Base-by-base conservation (phyloP, 108 stramenopile species). In the Asterionellopsis glacialis region DNA sequence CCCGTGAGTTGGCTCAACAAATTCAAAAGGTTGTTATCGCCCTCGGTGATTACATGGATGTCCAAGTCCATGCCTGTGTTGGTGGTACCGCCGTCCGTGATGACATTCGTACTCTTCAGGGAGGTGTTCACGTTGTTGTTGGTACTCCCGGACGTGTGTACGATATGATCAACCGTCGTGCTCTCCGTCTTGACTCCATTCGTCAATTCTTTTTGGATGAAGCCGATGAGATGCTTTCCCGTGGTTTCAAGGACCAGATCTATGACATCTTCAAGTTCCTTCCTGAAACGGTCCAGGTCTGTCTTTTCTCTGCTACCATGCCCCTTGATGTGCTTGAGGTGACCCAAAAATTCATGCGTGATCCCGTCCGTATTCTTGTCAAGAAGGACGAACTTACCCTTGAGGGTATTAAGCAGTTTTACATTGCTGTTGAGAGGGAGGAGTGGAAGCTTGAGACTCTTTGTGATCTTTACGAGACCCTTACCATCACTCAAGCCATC, bases 341-440 rank as follows among this genome's bases (percentile, higher is more conserved):
- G 5, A 98, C 99, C 23, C 88, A 95, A 59, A 76, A 85, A 24
- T 99, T 99, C 93, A 99, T 99, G 99, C 95, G 95, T 25, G 95
- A 97, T 60, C 99, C 99, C 28, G 90, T 98, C 41, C 94, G 97
- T 68, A 99, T 99, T 64, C 91, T 98, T 47, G 99, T 98, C 60
- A 99, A 99, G 97, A 96, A 95, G 80, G 98, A 99, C 71, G 98
- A 99, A 82, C 88, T 99, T 52, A 98, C 99, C 50, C 91, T 99
- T 55, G 99, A 99, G 76, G 99, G 99, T 96, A 98, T 99, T 80
- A 98, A 98, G 95, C 99, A 99, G 84, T 99, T 98, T 79, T 98
- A 95, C 93, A 93, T 99, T 75, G 96, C 95, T 39, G 94, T 98
- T 26, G 98, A 98, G 16, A 65, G 76, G 39, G 98, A 99, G 69